Conservation (phyloP, 2,329 filamentous ascomycete genomes). For the Colletotrichum sojae region DNA sequence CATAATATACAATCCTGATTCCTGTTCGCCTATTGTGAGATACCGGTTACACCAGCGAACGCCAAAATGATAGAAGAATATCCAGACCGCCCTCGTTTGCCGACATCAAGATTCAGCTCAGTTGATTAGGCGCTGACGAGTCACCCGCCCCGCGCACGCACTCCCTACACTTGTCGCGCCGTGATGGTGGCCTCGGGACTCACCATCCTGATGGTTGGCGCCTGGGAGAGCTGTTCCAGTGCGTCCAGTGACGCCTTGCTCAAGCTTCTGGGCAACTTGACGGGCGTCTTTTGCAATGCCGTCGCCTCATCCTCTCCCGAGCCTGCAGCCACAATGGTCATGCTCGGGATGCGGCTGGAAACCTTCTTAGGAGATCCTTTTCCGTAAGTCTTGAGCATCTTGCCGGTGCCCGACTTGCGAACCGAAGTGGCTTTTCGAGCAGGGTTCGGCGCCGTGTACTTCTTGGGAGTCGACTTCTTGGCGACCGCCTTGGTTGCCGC, state of each 20-base stretch:
- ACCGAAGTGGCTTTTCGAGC: slow-evolving; percentile 37
- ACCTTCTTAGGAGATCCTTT: slow-evolving; percentile 37
- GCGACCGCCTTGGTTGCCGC: slow-evolving; percentile 26
- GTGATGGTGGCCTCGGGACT: slow-evolving; percentile 39
- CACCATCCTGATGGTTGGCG: slow-evolving; percentile 40
- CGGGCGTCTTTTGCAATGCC: slow-evolving; percentile 9
- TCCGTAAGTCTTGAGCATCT: slow-evolving; percentile 41
- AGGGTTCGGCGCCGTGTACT: slow-evolving; percentile 38
- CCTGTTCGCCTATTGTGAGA: slow-evolving; percentile 39
- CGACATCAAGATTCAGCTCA: slow-evolving; percentile 33
- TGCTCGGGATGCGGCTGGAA: slow-evolving; percentile 34
- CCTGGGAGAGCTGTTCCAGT: slow-evolving; percentile 36
- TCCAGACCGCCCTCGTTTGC: slow-evolving; percentile 37
- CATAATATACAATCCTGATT: slow-evolving; percentile 38
- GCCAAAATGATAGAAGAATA: slow-evolving; percentile 19
- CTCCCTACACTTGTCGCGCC: slow-evolving; percentile 30
- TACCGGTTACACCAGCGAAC: slow-evolving; percentile 39
- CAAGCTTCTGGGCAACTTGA: slow-evolving; percentile 30
- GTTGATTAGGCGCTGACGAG: background rate
- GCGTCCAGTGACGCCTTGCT: slow-evolving; percentile 42
- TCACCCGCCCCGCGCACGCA: background rate
- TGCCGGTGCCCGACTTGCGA: slow-evolving; percentile 40
- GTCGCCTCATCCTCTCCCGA: slow-evolving; percentile 10
- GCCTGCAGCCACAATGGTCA: slow-evolving; percentile 40
- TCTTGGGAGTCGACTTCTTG: slow-evolving; percentile 35